Conservation (phyloP, 371 early-diverging fungal species). For the Vairimorpha necatrix region DNA sequence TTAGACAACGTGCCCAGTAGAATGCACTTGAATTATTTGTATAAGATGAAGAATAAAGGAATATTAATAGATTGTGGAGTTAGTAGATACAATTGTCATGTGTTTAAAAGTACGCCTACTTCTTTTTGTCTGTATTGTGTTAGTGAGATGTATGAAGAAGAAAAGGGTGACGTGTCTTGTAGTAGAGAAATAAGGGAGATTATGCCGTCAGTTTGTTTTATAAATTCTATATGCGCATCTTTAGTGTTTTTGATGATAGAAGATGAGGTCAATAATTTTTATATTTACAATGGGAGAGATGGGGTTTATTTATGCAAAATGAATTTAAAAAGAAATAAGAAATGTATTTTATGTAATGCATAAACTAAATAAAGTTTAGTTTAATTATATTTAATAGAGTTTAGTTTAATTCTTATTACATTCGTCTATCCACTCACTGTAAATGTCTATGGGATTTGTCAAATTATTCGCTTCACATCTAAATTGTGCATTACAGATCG, state of each 20-base stretch:
- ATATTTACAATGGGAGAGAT: conserved; percentile 38
- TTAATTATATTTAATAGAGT: not conserved
- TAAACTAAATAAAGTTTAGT: conserved; percentile 19
- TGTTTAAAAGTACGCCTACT: conserved; percentile 37
- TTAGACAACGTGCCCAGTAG: conserved; percentile 53
- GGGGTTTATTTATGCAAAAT: not conserved
- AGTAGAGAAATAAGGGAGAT: conserved; percentile 28
- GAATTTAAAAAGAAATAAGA: conserved; percentile 24
- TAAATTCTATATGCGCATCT: conserved; percentile 59
- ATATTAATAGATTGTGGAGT: conserved; percentile 57
- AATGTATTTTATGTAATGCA: conserved; percentile 48
- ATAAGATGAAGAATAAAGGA: conserved; percentile 21
- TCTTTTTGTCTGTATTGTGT: conserved; percentile 58
- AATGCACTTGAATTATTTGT: conserved; percentile 58
- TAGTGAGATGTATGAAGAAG: conserved; percentile 43
- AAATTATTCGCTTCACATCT: conserved; percentile 42
- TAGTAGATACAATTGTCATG: conserved; percentile 32
- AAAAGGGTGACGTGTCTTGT: not conserved
- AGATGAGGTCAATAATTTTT: conserved; percentile 42
- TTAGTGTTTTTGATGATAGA: conserved; percentile 20
- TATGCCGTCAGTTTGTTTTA: conserved; percentile 49
- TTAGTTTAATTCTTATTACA: not conserved
- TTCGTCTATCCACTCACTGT: conserved; percentile 56
- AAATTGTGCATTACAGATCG: conserved; percentile 55
- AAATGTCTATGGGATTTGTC: conserved; percentile 57